Conservation (phyloP, 208 protist genomes). For the Strigomonas galati region DNA sequence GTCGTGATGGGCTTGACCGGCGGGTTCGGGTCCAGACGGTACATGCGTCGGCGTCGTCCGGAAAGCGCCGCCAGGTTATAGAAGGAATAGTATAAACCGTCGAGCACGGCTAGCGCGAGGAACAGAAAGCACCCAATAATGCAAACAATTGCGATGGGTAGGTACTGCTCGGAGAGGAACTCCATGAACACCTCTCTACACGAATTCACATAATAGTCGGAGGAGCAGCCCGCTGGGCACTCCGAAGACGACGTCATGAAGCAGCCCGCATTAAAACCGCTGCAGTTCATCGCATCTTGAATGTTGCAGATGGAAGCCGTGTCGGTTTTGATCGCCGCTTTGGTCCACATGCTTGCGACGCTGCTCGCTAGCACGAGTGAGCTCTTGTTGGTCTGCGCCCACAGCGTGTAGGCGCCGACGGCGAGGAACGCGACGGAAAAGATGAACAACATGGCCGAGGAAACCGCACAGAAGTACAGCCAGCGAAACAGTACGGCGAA, state of each 20-base stretch:
- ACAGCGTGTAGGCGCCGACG: slow-evolving; percentile 25
- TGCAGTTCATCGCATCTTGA: slow-evolving; percentile 43
- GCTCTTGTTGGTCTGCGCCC: slow-evolving; percentile 19
- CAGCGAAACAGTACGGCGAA: slow-evolving; percentile 31
- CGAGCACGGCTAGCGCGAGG: slow-evolving; percentile 25
- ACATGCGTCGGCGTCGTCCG: slow-evolving; percentile 33
- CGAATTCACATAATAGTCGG: slow-evolving; percentile 34
- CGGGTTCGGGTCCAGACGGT: slow-evolving; percentile 30
- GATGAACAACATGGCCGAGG: slow-evolving; percentile 25
- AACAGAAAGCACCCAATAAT: slow-evolving; percentile 27
- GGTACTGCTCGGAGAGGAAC: slow-evolving; percentile 23
- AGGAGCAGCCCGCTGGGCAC: slow-evolving; percentile 33
- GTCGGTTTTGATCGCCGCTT: slow-evolving; percentile 12
- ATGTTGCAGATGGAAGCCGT: slow-evolving; percentile 24
- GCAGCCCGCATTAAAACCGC: slow-evolving; percentile 53
- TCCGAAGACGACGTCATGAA: slow-evolving; percentile 37
- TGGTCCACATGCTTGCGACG: slow-evolving; percentile 25
- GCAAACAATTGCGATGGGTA: slow-evolving; percentile 21
- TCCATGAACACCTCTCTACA: slow-evolving; percentile 33
- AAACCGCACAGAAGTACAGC: slow-evolving; percentile 25
- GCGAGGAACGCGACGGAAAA: slow-evolving; percentile 31
- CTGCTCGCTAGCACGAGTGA: slow-evolving; percentile 18
- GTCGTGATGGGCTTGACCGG: slow-evolving; percentile 39
- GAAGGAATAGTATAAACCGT: slow-evolving; percentile 36
- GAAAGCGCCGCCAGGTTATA: slow-evolving; percentile 28